phyloP scores from a whole-genome alignment of 225 moss, liverwort and hornwort genomes.

The Neckera pumila region DNA sequence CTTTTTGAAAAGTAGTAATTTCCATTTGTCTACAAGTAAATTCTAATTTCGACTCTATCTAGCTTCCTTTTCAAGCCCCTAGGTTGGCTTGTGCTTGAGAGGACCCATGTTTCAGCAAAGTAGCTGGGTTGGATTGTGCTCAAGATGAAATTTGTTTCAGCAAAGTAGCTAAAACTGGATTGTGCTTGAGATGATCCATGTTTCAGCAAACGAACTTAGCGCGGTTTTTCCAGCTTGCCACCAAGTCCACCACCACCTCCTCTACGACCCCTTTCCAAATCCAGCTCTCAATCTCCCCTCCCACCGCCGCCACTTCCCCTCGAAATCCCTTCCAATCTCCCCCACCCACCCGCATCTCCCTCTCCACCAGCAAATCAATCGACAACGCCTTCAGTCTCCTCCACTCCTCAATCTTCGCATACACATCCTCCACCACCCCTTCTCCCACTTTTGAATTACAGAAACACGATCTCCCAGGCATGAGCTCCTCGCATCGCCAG shows the following conservation, averaged over 20 bases:
- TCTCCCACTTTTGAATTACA: background rate
- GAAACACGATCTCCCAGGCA: background rate
- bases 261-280: constrained; percentile 26
- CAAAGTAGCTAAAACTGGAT: background rate
- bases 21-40: background rate
- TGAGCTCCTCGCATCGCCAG: background rate
- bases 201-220: background rate
- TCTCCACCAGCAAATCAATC: constrained; percentile 4
- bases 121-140: background rate
- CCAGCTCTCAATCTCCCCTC: constrained; percentile 6
- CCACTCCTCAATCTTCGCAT: constrained; percentile 25
- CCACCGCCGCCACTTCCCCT: constrained; percentile 13
- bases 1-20: background rate
- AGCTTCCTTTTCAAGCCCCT: background rate
- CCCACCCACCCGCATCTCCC: background rate
- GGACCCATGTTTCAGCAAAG: background rate
- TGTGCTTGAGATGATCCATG: background rate
- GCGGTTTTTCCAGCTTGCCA: background rate
- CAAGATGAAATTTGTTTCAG: background rate
- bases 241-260: constrained; percentile 10
- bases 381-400: background rate
- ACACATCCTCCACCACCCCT: constrained; percentile 11
- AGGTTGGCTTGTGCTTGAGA: background rate
- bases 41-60: background rate
- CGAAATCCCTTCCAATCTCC: constrained; percentile 11